Base-by-base conservation (phyloP, 768 basidiomycete species). In the Cystobasidium onofrii region DNA sequence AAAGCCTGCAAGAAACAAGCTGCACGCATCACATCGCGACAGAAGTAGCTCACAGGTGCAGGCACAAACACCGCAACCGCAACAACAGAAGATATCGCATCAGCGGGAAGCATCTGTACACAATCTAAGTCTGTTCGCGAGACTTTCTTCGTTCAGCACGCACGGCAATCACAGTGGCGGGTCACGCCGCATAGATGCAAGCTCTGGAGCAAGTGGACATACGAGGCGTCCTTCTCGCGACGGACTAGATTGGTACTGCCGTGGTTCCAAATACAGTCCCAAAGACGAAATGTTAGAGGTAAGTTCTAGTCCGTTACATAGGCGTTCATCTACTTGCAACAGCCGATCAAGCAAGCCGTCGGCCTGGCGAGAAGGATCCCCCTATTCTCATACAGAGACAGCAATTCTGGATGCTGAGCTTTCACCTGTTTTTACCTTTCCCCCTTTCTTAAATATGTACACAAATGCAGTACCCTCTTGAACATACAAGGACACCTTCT, bases 1-100 rank as follows among this genome's bases (percentile, higher is more conserved):
- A 41, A 39, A 46, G 63, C 63, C 63, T 46, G 43, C 34, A 13
- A 39, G 43, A 20, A 64, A 64, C 63, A 64, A 64, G 39, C 63
- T 64, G 57, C 33, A 60, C 10, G 33, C 57, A 27, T 31, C 57
- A 2, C 29, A 33, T 15, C 7, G 13, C 4, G 36, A 31, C 4
- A 61, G 57, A 15, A 39, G 17, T 25, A 29, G 29, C 29, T 6
- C 15, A 25, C 63, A 34, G 29, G 63, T 64, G 18, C 27, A 39
- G n/a, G n/a, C n/a, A n/a, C n/a, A n/a, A n/a, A n/a, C n/a, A 34
- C 36, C 9, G 13, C 63, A 64, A 10, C 63, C 12, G 12, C 31
- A 64, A 15, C 63, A 27, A 46, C 39, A 25, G 33, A 64, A 39
- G 29, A 41, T 13, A 2, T 27, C 31, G 2, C 31, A 31, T 34